A percentile compares a stretch with the other conserved stretches of the same genome.
Evolutionary conservation across 345 rosid genomes (phyloP).

Genomic region (Adansonia digitata): DNA sequence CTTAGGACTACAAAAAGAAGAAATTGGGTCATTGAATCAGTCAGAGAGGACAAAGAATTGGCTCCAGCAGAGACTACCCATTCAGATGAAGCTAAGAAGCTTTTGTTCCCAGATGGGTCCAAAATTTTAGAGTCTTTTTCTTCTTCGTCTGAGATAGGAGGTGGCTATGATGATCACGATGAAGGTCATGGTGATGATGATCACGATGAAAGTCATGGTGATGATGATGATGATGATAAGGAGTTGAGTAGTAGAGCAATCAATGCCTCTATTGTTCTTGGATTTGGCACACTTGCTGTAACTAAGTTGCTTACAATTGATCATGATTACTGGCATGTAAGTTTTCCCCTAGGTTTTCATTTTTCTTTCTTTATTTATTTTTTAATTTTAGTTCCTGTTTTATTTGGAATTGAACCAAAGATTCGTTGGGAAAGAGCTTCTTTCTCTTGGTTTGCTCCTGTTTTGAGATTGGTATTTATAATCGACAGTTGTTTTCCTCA

Average conservation of each 20-base stretch:
- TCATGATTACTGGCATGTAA: constrained; percentile 97
- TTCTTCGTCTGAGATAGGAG: constrained; percentile 20
- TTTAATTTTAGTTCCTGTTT: neutral
- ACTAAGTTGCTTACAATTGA: constrained; percentile 71
- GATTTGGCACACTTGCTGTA: constrained; percentile 70
- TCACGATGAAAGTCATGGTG: constrained; percentile 18
- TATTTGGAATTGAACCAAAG: neutral
- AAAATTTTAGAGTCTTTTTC: constrained; percentile 21
- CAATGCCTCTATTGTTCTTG: constrained; percentile 78
- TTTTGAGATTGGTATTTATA: neutral
- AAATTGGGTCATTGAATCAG: constrained; percentile 29
- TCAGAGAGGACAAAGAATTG: constrained; percentile 13
- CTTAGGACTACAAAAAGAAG: constrained; percentile 16
- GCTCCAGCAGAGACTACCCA: constrained; percentile 20
- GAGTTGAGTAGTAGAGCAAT: constrained; percentile 48
- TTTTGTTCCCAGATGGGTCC: constrained; percentile 21
- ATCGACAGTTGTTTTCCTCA: neutral
- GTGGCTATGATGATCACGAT: constrained; percentile 1
- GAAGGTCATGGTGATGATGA: constrained; percentile 14
- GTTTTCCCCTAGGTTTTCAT: constrained; percentile 22
- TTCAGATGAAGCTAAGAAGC: constrained; percentile 20
- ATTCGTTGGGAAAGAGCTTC: neutral
- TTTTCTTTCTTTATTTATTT: neutral
- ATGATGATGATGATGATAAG: constrained; percentile 25
- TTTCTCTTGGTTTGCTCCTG: neutral